phyloP scores from a whole-genome alignment of 2,329 filamentous ascomycete genomes.

The Zymoseptoria crescenta region DNA sequence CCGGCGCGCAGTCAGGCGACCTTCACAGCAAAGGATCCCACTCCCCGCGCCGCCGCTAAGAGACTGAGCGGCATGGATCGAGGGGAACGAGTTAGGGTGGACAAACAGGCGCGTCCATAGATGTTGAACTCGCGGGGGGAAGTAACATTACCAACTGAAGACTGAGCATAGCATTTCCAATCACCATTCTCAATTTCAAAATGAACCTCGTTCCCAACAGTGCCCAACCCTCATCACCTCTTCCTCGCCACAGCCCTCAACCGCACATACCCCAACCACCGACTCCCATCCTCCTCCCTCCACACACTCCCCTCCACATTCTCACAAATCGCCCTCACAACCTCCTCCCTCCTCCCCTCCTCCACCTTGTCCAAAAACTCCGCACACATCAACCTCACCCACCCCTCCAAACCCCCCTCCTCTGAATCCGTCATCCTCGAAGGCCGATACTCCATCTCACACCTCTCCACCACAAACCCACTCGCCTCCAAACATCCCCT shows the following conservation, averaged over 20 bases:
- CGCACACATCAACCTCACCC: conserved; percentile 57
- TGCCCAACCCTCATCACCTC: background rate
- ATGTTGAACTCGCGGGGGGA: background rate
- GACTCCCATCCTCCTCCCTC: conserved; percentile 48
- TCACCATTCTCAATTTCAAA: too few species aligned
- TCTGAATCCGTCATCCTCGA: conserved; percentile 41
- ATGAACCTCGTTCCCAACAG: too few species aligned
- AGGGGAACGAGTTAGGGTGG: background rate
- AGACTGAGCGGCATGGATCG: background rate
- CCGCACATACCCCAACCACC: conserved; percentile 42
- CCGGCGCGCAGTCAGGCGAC: background rate
- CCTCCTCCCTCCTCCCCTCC: conserved; percentile 43
- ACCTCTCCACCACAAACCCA: conserved; percentile 39
- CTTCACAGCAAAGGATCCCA: background rate
- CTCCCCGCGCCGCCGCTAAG: background rate
- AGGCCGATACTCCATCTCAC: conserved; percentile 57
- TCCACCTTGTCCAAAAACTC: conserved; percentile 48
- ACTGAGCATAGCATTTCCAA: background rate
- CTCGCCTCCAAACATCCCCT: conserved; percentile 28
- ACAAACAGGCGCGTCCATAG: background rate
- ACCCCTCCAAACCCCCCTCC: conserved; percentile 51
- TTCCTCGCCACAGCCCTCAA: conserved; percentile 36
- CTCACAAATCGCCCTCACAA: conserved; percentile 47
- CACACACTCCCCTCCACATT: conserved; percentile 49
- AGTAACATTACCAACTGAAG: background rate